Base-by-base conservation (phyloP, 106 monocot genomes). In the Agapanthus africanus region DNA sequence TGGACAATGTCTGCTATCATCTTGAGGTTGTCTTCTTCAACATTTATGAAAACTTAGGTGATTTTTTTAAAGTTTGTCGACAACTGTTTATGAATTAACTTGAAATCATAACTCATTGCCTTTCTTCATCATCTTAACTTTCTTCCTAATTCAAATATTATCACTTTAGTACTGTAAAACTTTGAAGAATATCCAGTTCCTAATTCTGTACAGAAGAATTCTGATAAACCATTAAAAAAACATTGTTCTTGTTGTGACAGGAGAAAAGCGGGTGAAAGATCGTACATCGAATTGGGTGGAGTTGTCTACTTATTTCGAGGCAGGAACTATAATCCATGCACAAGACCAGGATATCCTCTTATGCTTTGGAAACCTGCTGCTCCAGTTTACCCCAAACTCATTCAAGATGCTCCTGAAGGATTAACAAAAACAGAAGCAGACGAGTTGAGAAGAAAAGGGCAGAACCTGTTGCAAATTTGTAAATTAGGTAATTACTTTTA, bases 301-400 rank as follows among this genome's bases (percentile, higher is more conserved):
- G 68, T 93, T 51, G 70, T 90, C 42, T 99, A 79, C 71, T 74
- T 99, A 31, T 99, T 90, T 74, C 87, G 99, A 70, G 99, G 99
- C 22, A 84, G 99, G 78, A 71, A 93, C 40, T 99, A 99, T 56
- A 72, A 93, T 51, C 79, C 84, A 16, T 79, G 78, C 2, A 87
- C 70, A 26, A 87, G 99, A 26, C 99, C 99, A 49, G 77, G 85
- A 11, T 93, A 93, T 81, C 99, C 93, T 27, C 60, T 84, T 56
- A 99, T 99, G 99, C 99, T 99, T 4, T 99, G 92, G 99, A 99
- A 93, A 65, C 99, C 99, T 59, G 82, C 99, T 57, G 70, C 93
- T 50, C 99, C 99, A 32, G 99, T 99, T 51, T 99, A 99, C 74
- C 99, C 99, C 19, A 93, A 93, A 71, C 84, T 99, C 25, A 99